Evolutionary conservation across 768 basidiomycete genomes (phyloP).

Genomic region (Lactifluus rugatus): DNA sequence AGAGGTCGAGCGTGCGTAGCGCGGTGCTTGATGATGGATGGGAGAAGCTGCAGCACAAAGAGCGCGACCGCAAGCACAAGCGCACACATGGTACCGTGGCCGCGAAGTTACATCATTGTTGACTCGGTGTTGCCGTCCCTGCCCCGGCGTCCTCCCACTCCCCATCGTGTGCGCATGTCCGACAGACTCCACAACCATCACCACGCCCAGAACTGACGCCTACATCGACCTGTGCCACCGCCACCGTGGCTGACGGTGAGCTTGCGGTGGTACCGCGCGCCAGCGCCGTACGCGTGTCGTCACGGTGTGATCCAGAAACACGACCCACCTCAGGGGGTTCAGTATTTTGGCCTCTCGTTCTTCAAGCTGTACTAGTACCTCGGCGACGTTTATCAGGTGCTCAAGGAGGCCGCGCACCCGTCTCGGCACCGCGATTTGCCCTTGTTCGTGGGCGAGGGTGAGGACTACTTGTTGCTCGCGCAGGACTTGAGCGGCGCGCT

Average conservation of each 20-base stretch:
- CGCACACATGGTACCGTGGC: background rate
- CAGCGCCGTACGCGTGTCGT: constrained; percentile 54
- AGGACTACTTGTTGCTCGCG: constrained; percentile 69
- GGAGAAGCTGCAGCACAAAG: constrained; percentile 4
- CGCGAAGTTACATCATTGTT: background rate
- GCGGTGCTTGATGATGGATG: constrained; percentile 13
- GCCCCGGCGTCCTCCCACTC: constrained; percentile 9
- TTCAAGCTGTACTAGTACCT: constrained; percentile 58
- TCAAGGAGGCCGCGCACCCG: constrained; percentile 74
- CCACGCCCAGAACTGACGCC: too few species aligned
- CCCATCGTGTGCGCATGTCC: constrained; percentile 3
- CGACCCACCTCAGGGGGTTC: constrained; percentile 49
- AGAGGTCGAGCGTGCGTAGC: too few species aligned
- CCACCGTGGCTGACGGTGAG: constrained; percentile 11
- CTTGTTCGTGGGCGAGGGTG: constrained; percentile 65
- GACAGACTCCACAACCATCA: constrained; percentile 13
- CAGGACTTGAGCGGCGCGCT: constrained; percentile 45
- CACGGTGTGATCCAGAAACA: constrained; percentile 63
- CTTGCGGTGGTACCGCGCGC: constrained; percentile 17
- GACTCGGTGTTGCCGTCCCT: constrained; percentile 3
- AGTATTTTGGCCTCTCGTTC: constrained; percentile 70
- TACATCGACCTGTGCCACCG: constrained; percentile 19
- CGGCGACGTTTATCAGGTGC: constrained; percentile 53
- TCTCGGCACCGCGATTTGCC: constrained; percentile 64
- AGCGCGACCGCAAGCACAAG: background rate